Evolutionary conservation across 805 yeast genomes (phyloP).

Genomic region (Komagataella populi): DNA sequence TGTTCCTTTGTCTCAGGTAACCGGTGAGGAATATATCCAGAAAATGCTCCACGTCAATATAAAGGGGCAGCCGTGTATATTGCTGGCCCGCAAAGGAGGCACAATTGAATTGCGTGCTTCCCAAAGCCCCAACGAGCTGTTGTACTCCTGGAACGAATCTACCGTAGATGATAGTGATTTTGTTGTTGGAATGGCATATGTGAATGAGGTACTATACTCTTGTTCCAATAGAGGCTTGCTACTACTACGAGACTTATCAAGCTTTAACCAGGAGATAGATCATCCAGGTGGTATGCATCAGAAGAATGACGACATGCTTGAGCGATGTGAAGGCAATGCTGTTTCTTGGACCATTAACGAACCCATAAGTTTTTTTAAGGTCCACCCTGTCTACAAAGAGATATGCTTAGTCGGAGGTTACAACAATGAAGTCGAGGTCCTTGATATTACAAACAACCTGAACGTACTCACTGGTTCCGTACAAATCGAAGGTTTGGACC

Average conservation of each 20-base stretch:
- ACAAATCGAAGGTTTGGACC: slow-evolving; percentile 3
- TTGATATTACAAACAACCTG: slow-evolving; percentile 4
- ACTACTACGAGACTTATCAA: slow-evolving; percentile 8
- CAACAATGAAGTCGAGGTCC: slow-evolving; percentile 3
- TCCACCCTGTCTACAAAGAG: slow-evolving; percentile 4
- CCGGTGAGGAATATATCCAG: neutral
- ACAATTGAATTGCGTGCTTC: slow-evolving; percentile 8
- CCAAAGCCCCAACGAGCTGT: slow-evolving; percentile 1
- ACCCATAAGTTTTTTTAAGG: slow-evolving; percentile 4
- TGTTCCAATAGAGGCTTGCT: slow-evolving; percentile 13
- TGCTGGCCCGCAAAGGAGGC: slow-evolving; percentile 5
- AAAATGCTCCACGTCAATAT: neutral
- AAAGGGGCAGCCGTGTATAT: neutral
- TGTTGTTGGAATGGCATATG: slow-evolving; percentile 8
- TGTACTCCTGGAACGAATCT: slow-evolving; percentile 7
- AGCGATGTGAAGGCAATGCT: neutral
- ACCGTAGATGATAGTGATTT: slow-evolving; percentile 9
- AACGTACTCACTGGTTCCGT: slow-evolving; percentile 1
- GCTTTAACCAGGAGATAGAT: slow-evolving; percentile 4
- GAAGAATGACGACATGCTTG: neutral
- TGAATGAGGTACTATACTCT: slow-evolving; percentile 7
- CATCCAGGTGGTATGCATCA: neutral
- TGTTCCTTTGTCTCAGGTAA: neutral
- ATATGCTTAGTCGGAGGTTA: slow-evolving; percentile 5
- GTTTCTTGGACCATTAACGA: slow-evolving; percentile 2